Conservation (phyloP, 2,329 filamentous ascomycete species). For the Graphium sp. region DNA sequence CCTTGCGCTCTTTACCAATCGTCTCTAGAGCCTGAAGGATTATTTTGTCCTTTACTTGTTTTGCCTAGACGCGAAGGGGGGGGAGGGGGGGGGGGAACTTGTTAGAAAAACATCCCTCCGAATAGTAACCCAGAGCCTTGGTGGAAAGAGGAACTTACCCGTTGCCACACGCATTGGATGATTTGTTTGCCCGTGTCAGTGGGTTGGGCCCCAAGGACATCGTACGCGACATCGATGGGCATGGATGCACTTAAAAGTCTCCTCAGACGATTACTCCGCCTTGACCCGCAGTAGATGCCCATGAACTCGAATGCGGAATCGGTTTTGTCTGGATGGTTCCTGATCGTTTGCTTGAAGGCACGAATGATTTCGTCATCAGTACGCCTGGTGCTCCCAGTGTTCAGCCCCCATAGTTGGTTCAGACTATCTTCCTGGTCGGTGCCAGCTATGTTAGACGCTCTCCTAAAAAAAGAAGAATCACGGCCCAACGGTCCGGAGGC, state of each 20-base stretch:
- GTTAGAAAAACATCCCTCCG: too few relatives aligned
- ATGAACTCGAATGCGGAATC: slow-evolving; percentile 8
- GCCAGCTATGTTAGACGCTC: slow-evolving; percentile 5
- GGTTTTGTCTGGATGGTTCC: slow-evolving; percentile 8
- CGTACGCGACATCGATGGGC: slow-evolving; percentile 5
- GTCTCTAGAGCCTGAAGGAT: slow-evolving; percentile 12
- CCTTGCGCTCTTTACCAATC: slow-evolving; percentile 10
- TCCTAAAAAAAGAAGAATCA: slow-evolving; percentile 4
- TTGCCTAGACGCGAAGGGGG: slow-evolving; percentile 1
- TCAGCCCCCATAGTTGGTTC: slow-evolving; percentile 6
- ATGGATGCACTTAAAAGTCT: slow-evolving; percentile 5
- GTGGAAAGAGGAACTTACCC: slow-evolving; percentile 1
- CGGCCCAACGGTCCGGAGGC: slow-evolving; percentile 3
- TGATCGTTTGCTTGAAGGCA: slow-evolving; percentile 8
- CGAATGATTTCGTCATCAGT: slow-evolving; percentile 9
- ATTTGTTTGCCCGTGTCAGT: slow-evolving; percentile 3
- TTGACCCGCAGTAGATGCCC: slow-evolving; percentile 7
- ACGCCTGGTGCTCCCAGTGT: slow-evolving; percentile 6
- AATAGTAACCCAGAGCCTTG: neutral
- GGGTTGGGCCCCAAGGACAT: slow-evolving; percentile 4
- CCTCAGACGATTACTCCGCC: slow-evolving; percentile 6
- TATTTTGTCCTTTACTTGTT: slow-evolving; percentile 3
- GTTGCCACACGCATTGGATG: slow-evolving; percentile 4
- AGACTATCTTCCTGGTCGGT: slow-evolving; percentile 6
- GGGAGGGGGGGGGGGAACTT: too few relatives aligned